Base-by-base conservation (phyloP, 2,329 filamentous ascomycete species). In the Colletotrichum horii region DNA sequence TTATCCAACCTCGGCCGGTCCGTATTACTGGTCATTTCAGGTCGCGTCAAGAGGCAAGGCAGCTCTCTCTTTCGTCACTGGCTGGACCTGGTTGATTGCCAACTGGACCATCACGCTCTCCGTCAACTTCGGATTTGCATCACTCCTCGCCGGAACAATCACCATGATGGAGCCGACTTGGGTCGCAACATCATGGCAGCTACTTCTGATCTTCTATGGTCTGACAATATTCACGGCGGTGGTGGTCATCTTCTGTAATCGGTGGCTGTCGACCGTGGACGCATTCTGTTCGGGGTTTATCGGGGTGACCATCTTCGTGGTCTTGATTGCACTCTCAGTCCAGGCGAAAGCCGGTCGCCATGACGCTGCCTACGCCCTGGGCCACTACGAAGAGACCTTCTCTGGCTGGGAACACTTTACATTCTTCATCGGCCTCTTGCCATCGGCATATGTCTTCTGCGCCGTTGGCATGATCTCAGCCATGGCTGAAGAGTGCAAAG, bases 31-130 rank as follows among this genome's bases (percentile, higher is more conserved):
- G 93, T 1, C 88, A 91, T 22, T 82, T 88, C 28, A 83, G 82
- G n/a, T 93, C 90, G 85, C 91, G 92, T 68, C 90, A 88, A 55
- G 84, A 94, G 22, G 87, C 92, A 15, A 92, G 92, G 34, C 95
- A 92, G 91, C 90, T 94, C 76, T 94, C 91, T 78, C 61, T 15
- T 64, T 64, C 12, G 32, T 64, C n/a, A 64, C 61, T 32, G 94
- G 93, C 73, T 95, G 94, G 94, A 87, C 93, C 28, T 95, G 94
- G 81, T 89, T 95, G 22, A 91, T 95, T 66, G 94, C 94, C 74
- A 96, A 96, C 85, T 93, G 95, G 83, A 95, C 93, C 78, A 96
- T 96, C 79, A 95, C 94, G 0, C 87, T 95, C 16, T 90, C 93
- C 16, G 94, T 95, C 81, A 94, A 95, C 86, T 95, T 95, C 79